A percentile compares a stretch with the other conserved stretches of the same genome.
Evolutionary conservation across 345 rosid species (phyloP).

Genomic region (Salix dunnii): DNA sequence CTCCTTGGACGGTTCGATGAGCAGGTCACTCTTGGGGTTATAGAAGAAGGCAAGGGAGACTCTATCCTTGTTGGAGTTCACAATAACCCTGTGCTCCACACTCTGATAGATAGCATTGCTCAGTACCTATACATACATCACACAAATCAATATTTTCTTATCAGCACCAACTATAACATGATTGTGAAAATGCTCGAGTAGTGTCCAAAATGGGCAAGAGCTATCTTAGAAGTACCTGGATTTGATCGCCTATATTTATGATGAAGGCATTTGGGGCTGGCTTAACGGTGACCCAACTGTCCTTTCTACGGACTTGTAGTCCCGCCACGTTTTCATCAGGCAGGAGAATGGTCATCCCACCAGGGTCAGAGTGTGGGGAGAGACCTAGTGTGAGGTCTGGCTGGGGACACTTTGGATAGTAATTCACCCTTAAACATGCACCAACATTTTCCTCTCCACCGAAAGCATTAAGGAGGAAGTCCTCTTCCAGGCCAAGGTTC

Average conservation of each 20-base stretch:
- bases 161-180: neutral
- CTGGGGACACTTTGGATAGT: constrained; percentile 31
- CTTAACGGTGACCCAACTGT: constrained; percentile 25
- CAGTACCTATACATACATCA: constrained; percentile 9
- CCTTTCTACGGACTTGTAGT: constrained; percentile 18
- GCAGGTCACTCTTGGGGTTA: constrained; percentile 24
- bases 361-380: constrained; percentile 33
- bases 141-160: no score
- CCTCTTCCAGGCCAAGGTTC: constrained; percentile 29
- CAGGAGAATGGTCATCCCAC: constrained; percentile 30
- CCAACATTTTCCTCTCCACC: constrained; percentile 29
- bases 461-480: constrained; percentile 16
- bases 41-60: constrained; percentile 33
- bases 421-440: constrained; percentile 26
- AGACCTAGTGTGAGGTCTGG: constrained; percentile 34
- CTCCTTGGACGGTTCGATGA: constrained; percentile 16
- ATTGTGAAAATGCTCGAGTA: no score
- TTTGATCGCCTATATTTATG: constrained; percentile 31
- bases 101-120: constrained; percentile 28
- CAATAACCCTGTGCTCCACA: constrained; percentile 31
- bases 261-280: constrained; percentile 26
- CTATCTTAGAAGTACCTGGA: constrained; percentile 12
- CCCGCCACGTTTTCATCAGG: constrained; percentile 32
- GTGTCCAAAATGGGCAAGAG: neutral
- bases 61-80: constrained; percentile 24